Conservation (phyloP, 2,329 filamentous ascomycete genomes). For the Sodiomyces alkalinus region DNA sequence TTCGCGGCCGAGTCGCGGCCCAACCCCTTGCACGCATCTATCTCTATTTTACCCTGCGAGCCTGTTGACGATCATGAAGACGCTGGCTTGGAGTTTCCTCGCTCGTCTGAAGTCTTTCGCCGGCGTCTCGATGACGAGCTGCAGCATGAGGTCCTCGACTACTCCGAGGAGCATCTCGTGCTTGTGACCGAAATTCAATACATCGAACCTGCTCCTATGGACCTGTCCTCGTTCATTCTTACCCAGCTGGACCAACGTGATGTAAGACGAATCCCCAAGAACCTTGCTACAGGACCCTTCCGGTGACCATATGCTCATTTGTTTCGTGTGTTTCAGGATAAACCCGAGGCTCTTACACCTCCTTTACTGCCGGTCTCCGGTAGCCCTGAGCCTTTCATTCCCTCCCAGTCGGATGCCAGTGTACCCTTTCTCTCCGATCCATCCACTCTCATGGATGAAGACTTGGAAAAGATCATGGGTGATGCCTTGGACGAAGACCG, state of each 20-base stretch:
- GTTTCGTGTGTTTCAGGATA: no score
- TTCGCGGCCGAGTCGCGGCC: conserved; percentile 1
- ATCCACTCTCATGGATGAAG: conserved; percentile 9
- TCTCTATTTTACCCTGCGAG: conserved; percentile 3
- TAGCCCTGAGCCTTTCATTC: conserved; percentile 10
- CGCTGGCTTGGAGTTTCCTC: conserved; percentile 5
- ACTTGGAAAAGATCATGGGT: conserved; percentile 2
- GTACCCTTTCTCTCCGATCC: conserved; percentile 18
- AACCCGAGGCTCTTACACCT: no score
- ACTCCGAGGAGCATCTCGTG: conserved; percentile 2
- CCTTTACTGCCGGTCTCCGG: no score
- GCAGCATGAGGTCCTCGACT: conserved; percentile 3
- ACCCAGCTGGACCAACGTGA: no score
- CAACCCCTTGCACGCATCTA: conserved; percentile 3
- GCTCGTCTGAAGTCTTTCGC: conserved; percentile 3
- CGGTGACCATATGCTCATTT: no score
- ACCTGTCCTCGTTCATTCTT: no score
- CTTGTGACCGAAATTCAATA: conserved; percentile 1
- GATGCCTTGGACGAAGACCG: no score
- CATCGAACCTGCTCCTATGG: conserved; percentile 1
- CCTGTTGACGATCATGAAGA: conserved; percentile 6
- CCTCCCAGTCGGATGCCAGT: conserved; percentile 5
- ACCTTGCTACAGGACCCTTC: no score
- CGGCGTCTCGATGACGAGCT: conserved; percentile 3
- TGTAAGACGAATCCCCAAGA: no score